Evolutionary conservation across 495 filamentous ascomycete genomes (phyloP), one percentile per base, ranked within the genome.

Genomic region (Trichoderma orchidacearum): DNA sequence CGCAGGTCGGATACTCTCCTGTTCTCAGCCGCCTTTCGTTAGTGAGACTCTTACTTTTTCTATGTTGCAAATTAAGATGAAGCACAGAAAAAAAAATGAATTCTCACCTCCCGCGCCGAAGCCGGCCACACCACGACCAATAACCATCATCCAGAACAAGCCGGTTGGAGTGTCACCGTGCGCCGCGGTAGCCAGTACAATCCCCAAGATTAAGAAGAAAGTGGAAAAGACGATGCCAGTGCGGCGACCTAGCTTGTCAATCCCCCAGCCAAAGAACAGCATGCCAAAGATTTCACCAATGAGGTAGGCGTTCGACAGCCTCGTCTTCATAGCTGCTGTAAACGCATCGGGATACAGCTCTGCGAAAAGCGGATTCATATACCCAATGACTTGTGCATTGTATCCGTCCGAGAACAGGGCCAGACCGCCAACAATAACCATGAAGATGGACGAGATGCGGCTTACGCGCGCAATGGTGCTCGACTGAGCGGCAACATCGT

Each of bases 21-120:
- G 29, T 34, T 54, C 5, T 6, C n/a, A n/a, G n/a, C 2, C 36
- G n/a, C 5, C 36, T 3, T n/a, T 41, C n/a, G 21, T 41, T 18
- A 41, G n/a, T 23, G n/a, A 3, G 13, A 15, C n/a, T 3, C n/a
- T 41, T n/a, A 4, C 1, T 17, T 3, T 41, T 41, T 18, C n/a
- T 21, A 18, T 8, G n/a, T 35, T 17, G 5, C 3, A 6, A 17
- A 3, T 5, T 21, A 17, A 21, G 5, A 17, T 0, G 15, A 6
- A 17, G 8, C 15, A 41, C n/a, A n/a, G n/a, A n/a, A n/a, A n/a
- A n/a, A n/a, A n/a, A n/a, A n/a, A n/a, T n/a, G n/a, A n/a, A n/a
- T n/a, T n/a, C 36, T 41, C n/a, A 54, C 70, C 70, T 9, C 67
- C 70, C 3, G 72, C 70, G 0, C 74, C 74, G 54, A 76, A 72